Percentiles rank a stretch among this genome's conserved stretches.
These are phyloP conservation scores for Phytophthora ramorum DNA, from an alignment of 352 stramenopile species.

Conservation along the genomic window DNA sequence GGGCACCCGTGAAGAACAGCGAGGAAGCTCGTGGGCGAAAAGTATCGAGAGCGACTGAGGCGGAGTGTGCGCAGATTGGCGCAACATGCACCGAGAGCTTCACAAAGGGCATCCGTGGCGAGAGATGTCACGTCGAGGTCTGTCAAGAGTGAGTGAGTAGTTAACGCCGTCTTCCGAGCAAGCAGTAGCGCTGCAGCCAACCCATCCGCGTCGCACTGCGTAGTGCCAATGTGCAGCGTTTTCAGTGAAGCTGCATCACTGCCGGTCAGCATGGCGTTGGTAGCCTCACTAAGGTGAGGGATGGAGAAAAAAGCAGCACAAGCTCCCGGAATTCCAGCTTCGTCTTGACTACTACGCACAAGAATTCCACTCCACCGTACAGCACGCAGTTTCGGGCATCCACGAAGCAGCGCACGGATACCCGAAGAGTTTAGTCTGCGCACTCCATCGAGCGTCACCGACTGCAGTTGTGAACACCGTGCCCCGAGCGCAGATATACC, in stretches of 20 bases:
- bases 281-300: slow-evolving; percentile 46
- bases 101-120: slow-evolving; percentile 66
- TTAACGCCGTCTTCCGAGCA: slow-evolving; percentile 17
- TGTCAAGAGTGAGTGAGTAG: slow-evolving; percentile 22
- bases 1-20: slow-evolving; percentile 41
- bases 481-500: slow-evolving; percentile 45
- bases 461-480: slow-evolving; percentile 47
- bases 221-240: slow-evolving; percentile 62
- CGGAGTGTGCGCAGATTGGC: slow-evolving; percentile 47
- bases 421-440: slow-evolving; percentile 46
- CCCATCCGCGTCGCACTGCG: slow-evolving; percentile 58
- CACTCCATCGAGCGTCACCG: slow-evolving; percentile 68
- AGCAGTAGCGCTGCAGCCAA: slow-evolving; percentile 37
- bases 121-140: slow-evolving; percentile 72
- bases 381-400: slow-evolving; percentile 47
- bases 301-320: slow-evolving; percentile 74
- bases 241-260: slow-evolving; percentile 31
- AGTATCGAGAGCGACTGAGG: slow-evolving; percentile 80
- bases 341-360: slow-evolving; percentile 47
- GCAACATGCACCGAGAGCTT: slow-evolving; percentile 46
- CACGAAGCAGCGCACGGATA: slow-evolving; percentile 34
- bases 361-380: slow-evolving; percentile 69
- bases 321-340: slow-evolving; percentile 2
- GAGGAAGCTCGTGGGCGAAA: slow-evolving; percentile 65
- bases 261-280: slow-evolving; percentile 34